Evolutionary conservation across 1,284 basidiomycete species (phyloP), one percentile per base, ranked within the genome.

Genomic region (Microbotryum silenes-acaulis): DNA sequence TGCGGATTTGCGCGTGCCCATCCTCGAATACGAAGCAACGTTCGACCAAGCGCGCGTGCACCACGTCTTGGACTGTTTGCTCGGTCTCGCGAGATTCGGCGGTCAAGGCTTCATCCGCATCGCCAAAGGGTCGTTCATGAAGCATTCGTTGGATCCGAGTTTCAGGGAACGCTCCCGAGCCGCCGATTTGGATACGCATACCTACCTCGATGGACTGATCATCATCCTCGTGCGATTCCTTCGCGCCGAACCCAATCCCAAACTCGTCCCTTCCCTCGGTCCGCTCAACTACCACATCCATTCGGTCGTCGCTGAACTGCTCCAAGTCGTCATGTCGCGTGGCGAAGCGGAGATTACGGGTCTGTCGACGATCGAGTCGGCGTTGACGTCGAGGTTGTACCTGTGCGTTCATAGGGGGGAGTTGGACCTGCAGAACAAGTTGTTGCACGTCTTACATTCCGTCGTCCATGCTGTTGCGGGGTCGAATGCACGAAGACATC

Each of bases 361-460:
- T 1, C 77, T 89, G 3, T 81, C 84, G 60, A 77, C 78, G 25
- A 79, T 92, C 54, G 87, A 94, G 74, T 79, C 82, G 1, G 80
- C 81, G 1, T 79, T 96, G 45, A 79, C 91, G 50, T 81, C 82
- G 54, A 88, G 89, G 71, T 79, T 97, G 2, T 89, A 85, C 69
- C 78, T 83, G 54, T 85, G 82, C 33, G 79, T 96, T 21, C 85
- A 91, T 67, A 78, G 78, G 25, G 78, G 78, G 21, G 81, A 85
- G 37, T 80, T 91, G 44, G 87, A 92, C 68, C 78, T 92, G 18
- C 92, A 96, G 75, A 92, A 91, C 79, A 93, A 92, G 72, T 82
- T 97, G 60, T 82, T 98, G 1, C 91, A 92, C 69, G 83, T 94
- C 10, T 81, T 98, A 1, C 92, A 97, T 72, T 87, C 89, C 0